phyloP scores from a whole-genome alignment of 345 rosid genomes.

The Eucalyptus lansdowneana region DNA sequence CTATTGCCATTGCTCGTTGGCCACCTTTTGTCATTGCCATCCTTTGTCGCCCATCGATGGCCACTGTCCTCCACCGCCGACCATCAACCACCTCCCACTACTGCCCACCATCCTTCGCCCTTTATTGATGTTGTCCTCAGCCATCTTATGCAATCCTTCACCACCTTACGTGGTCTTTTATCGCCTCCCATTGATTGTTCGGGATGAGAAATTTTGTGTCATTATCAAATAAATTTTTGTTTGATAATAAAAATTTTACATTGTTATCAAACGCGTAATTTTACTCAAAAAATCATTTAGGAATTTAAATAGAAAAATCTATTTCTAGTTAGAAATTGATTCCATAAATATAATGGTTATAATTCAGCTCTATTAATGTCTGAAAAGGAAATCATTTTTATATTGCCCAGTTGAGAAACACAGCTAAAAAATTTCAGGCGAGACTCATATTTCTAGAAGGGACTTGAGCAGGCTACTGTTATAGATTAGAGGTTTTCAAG shows the following conservation, averaged over 20 bases:
- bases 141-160: no score
- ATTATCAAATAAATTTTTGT: no score
- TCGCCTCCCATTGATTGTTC: rapidly evolving
- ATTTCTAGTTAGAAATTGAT: no score
- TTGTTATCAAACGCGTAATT: rapidly evolving
- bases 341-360: not conserved
- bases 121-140: rapidly evolving
- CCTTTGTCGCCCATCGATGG: rapidly evolving
- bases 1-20: rapidly evolving
- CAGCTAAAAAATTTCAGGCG: not conserved
- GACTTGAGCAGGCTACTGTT: not conserved
- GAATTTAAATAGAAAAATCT: no score
- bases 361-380: not conserved
- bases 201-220: no score
- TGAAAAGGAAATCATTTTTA: not conserved
- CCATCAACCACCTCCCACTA: no score
- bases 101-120: no score
- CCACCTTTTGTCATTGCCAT: no score
- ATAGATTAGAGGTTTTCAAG: not conserved
- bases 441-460: not conserved
- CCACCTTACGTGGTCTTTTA: no score
- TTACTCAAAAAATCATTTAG: rapidly evolving
- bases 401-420: not conserved
- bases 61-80: rapidly evolving
- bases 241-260: rapidly evolving